Base-by-base conservation (phyloP, 2,329 filamentous ascomycete species). In the Diaporthe velutina region DNA sequence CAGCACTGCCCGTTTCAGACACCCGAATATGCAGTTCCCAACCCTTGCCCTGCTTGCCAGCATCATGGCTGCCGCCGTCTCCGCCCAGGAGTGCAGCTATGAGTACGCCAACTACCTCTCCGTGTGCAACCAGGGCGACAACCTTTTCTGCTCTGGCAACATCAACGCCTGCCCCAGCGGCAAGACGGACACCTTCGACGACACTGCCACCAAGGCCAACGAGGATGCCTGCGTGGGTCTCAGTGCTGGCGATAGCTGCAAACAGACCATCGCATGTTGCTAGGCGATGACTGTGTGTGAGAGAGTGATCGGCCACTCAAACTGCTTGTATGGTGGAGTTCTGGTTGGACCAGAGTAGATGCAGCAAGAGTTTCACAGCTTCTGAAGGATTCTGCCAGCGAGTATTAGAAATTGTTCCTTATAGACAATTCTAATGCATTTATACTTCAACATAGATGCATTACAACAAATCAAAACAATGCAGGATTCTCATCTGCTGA, bases 71-170 rank as follows among this genome's bases (percentile, higher is more conserved):
- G 68, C 54, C 12, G 40, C 68, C 2, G 52, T 35, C 38, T 71
- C 68, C 35, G 50, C 68, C 38, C 54, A 66, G 42, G 17, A n/a
- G 3, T 71, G 54, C 68, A 71, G 38, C 54, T 60, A 71, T 13
- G n/a, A 60, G 22, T 13, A 33, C 22, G 68, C n/a, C 38, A 55
- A 38, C 25, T 71, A 60, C 38, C 22, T 38, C 19, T 60, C 68
- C 9, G 25, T 35, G 12, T 71, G 68, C 52, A 28, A 17, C 17
- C 54, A 15, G 28, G 68, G 68, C 19, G 52, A 71, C 10, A 71
- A 58, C 19, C 38, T 71, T 3, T 71, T 60, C 54, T 71, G 68
- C 54, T 25, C 54, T 3, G 52, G 68, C 28, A 57, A 71, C 38
- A 45, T 19, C 25, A 60, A 71, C 54, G 30, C 28, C 2, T 71